These are phyloP conservation scores for Lasiodiplodia hormozganensis DNA, from an alignment of 2,329 filamentous ascomycete genomes.

Conservation along the genomic window DNA sequence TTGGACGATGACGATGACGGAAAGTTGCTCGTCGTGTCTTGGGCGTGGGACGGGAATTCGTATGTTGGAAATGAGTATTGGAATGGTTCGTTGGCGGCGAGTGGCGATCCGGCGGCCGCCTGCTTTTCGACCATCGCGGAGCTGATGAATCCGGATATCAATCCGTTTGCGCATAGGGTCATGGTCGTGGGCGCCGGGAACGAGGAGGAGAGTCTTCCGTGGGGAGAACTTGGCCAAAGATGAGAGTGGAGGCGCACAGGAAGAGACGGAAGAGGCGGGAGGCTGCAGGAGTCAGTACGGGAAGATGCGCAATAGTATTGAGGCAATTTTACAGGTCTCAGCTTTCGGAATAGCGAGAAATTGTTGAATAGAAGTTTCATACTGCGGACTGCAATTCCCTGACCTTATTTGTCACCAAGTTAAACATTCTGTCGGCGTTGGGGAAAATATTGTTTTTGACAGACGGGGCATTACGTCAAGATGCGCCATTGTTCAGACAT, in stretches of 20 bases:
- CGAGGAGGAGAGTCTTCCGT: neutral
- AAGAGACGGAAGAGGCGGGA: neutral
- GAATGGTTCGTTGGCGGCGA: conserved; percentile 36
- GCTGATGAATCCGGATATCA: conserved; percentile 42
- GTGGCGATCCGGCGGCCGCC: conserved; percentile 43
- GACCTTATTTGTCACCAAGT: too few species aligned
- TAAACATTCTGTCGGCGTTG: too few species aligned
- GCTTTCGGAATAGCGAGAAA: too few species aligned
- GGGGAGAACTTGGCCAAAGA: neutral
- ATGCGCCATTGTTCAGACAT: too few species aligned
- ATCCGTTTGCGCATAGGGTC: conserved; percentile 32
- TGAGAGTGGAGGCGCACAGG: neutral
- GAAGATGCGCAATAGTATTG: too few species aligned
- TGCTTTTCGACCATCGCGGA: conserved; percentile 44
- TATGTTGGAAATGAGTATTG: conserved; percentile 47
- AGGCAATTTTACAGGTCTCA: too few species aligned
- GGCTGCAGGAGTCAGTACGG: too few species aligned
- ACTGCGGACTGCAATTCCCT: too few species aligned
- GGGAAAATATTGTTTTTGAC: too few species aligned
- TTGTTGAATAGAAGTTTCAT: too few species aligned
- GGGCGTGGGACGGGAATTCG: conserved; percentile 45
- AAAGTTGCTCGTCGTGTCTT: conserved; percentile 40
- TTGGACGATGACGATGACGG: conserved; percentile 32
- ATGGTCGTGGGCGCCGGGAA: conserved; percentile 3
- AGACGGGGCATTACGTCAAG: too few species aligned